phyloP scores from a whole-genome alignment of 805 yeast species.

The Dipodascopsis tothii region DNA sequence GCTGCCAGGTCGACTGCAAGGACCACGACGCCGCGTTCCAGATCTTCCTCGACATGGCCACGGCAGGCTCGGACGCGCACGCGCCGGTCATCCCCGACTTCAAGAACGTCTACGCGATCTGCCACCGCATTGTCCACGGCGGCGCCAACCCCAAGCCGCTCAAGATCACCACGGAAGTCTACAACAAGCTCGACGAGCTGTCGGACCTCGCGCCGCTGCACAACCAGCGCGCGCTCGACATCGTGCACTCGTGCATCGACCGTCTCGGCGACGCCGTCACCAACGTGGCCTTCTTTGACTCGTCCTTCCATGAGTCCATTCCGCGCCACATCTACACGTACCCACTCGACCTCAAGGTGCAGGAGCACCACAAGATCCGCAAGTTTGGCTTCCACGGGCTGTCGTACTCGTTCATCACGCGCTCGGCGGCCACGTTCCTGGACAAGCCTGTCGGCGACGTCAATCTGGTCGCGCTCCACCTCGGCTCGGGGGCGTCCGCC shows the following conservation, averaged over 20 bases:
- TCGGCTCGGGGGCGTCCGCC: slow-evolving; percentile 24
- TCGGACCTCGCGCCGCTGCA: slow-evolving; percentile 23
- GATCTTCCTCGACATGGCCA: slow-evolving; percentile 8
- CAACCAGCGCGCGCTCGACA: slow-evolving; percentile 22
- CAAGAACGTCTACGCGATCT: slow-evolving; percentile 12
- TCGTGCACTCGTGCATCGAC: slow-evolving; percentile 19
- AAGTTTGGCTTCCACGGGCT: slow-evolving; percentile 23
- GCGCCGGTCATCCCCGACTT: slow-evolving; percentile 6
- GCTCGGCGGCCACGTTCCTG: slow-evolving; percentile 6
- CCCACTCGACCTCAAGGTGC: slow-evolving; percentile 16
- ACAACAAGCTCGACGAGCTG: slow-evolving; percentile 18
- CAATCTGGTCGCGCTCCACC: slow-evolving; percentile 18
- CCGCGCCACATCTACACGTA: slow-evolving; percentile 19
- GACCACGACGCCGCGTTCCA: slow-evolving; percentile 21
- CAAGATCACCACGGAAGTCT: slow-evolving; percentile 16
- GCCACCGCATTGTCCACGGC: slow-evolving; percentile 23
- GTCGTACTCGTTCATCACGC: slow-evolving; percentile 18
- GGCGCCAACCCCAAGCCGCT: slow-evolving; percentile 18
- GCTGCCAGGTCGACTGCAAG: slow-evolving; percentile 14
- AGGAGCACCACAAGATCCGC: slow-evolving; percentile 14
- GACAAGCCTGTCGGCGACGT: slow-evolving; percentile 4
- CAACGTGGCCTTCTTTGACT: slow-evolving; percentile 22
- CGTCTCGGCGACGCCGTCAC: slow-evolving; percentile 5
- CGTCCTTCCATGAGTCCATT: slow-evolving; percentile 20
- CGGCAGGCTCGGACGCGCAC: not conserved